A percentile compares a stretch with the other conserved stretches of the same genome.
Evolutionary conservation across 2,329 filamentous ascomycete genomes (phyloP).

Genomic region (Trichophyton verrucosum): DNA sequence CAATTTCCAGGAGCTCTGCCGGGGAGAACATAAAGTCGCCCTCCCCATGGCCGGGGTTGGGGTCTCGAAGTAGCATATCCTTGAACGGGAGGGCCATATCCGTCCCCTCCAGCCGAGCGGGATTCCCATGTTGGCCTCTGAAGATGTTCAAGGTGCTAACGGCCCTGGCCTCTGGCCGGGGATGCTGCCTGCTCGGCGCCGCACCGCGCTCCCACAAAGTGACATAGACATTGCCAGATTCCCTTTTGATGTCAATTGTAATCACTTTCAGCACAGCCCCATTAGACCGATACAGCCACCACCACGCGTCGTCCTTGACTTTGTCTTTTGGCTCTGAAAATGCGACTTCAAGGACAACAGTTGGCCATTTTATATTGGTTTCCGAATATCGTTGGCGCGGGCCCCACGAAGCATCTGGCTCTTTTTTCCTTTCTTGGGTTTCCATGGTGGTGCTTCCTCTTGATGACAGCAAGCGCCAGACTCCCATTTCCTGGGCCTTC

Average conservation of each 20-base stretch:
- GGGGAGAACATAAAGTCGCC: constrained; percentile 7
- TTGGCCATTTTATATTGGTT: not conserved
- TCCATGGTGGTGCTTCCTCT: not conserved
- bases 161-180: constrained; percentile 1
- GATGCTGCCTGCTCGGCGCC: not conserved
- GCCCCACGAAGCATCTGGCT: not conserved
- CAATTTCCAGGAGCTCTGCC: constrained; percentile 3
- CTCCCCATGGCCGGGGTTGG: not conserved
- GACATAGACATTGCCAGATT: constrained; percentile 3
- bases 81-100: not conserved
- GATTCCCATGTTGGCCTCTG: not conserved
- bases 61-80: not conserved
- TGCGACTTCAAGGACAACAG: constrained; percentile 5
- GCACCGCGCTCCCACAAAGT: constrained; percentile 4
- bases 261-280: not conserved
- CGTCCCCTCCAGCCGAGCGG: not conserved
- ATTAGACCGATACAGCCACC: constrained; percentile 5
- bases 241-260: constrained; percentile 8
- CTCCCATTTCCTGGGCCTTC: not conserved
- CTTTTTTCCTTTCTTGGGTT: not conserved
- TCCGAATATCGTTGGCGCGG: not conserved
- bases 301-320: constrained; percentile 3
- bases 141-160: constrained; percentile 5
- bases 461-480: not conserved
- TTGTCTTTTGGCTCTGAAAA: constrained; percentile 3